Evolutionary conservation across 148 eudicot species (phyloP), one percentile per base, ranked within the genome.

Genomic region (Rhododendron griersonianum): DNA sequence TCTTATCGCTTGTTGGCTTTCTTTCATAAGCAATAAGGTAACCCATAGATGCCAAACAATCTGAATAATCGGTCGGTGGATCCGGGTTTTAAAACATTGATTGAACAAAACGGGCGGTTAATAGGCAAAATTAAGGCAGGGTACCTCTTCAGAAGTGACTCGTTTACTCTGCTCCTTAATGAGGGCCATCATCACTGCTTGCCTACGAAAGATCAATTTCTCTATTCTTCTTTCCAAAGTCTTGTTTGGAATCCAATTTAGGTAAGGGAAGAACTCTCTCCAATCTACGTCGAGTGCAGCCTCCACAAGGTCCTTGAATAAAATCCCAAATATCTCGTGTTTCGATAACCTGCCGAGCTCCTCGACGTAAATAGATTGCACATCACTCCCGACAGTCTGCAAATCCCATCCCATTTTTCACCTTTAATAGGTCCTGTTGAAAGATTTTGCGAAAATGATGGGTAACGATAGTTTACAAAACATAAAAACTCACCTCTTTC

Each of bases 281-380:
- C 99, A 97, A 81, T 97, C 99, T 45, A 97, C 96, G 21, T n/a
- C 98, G 45, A 95, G 94, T 21, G 96, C 98, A 50, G 95, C 98
- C 86, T 90, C 92, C 96, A 97, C 92, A 87, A 92, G 93, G 80
- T 95, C 99, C 50, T 84, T 67, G 45, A 97, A 96, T 67, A 97
- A 87, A 69, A 91, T 83, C 82, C 86, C 89, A 85, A 93, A 88
- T 19, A 95, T 82, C 45, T 96, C 95, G 47, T 89, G 84, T 83
- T 93, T 93, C 15, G 98, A 88, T 65, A 96, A 50, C 7, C 83
- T 78, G 47, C 93, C 93, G 30, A 96, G 90, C 86, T 94, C 95
- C 86, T 93, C 91, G 5, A 93, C 93, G 61, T 92, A 87, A 75
- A 96, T 75, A 53, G 92, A 92, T 61, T 89, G 88, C 47, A 95